Evolutionary conservation across 164 flowering plant species (phyloP).

Genomic region (Magnolia sinica): DNA sequence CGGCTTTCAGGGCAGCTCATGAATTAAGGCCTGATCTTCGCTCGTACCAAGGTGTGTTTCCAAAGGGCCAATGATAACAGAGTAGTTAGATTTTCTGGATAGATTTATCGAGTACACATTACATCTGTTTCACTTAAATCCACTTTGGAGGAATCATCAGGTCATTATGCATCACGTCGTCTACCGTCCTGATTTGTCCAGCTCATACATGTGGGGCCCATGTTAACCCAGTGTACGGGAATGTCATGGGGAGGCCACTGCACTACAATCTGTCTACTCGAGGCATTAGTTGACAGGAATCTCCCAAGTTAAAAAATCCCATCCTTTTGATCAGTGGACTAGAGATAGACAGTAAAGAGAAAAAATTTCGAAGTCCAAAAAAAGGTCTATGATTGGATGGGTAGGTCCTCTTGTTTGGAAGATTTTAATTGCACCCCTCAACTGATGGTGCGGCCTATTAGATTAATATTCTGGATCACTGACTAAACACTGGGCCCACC

Average conservation of each 20-base stretch:
- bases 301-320: neutral
- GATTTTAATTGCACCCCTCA: no score
- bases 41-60: slow-evolving; percentile 81
- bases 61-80: neutral
- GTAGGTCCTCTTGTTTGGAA: neutral
- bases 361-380: neutral
- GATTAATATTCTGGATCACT: neutral
- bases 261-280: no score
- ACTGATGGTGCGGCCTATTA: neutral
- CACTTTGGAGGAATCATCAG: neutral
- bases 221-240: no score
- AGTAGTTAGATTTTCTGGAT: neutral
- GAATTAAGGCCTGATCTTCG: slow-evolving; percentile 95
- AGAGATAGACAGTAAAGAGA: no score
- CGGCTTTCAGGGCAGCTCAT: slow-evolving; percentile 86
- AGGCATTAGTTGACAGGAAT: neutral
- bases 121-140: neutral
- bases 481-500: neutral
- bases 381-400: neutral
- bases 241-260: no score
- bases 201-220: neutral
- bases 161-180: neutral
- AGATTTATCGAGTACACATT: neutral
- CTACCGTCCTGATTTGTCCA: neutral
- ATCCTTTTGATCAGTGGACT: neutral